Base-by-base conservation (phyloP, 202 grass and related monocot genomes). In the Cymbopogon flexuosus region DNA sequence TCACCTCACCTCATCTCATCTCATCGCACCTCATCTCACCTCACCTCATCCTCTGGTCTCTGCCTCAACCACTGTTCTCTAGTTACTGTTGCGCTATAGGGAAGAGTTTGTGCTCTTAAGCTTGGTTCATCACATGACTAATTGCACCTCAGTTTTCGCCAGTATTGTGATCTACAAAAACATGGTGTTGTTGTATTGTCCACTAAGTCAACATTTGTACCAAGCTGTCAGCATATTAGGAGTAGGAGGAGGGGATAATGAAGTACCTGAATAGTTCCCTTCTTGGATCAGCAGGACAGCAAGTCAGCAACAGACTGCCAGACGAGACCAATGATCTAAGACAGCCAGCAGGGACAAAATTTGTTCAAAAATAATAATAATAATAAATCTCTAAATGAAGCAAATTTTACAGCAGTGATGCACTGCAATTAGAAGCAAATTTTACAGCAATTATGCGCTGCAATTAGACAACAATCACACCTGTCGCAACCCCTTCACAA, bases 11-110 rank as follows among this genome's bases (percentile, higher is more conserved):
- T 31, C 30, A 31, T 31, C 30, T 13, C 41, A n/a, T n/a, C n/a
- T n/a, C 43, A 46, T 4, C 42, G 12, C 35, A 1, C 3, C 31
- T 33, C 35, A 36, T 36, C 35, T 36, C 13, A 46, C 1, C 63
- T 66, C 18, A 39, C 39, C 35, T 58, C 80, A 87, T 77, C 75
- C 61, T 39, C 68, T 52, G 49, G 51, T 74, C 80, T 31, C 39
- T 60, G 15, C 8, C 43, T 30, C 68, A 83, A 75, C 68, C 30
- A 80, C 75, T 79, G 34, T 79, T 79, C 85, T 83, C 9, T 49
- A 2, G 21, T 24, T 37, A 18, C 18, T 22, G 4, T 14, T 56
- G 45, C 45, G 58, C 29, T 30, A 14, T 67, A 5, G 5, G 18
- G 10, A 41, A 68, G 35, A 7, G 16, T 41, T 41, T n/a, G 1